phyloP scores from a whole-genome alignment of 495 filamentous ascomycete species.

The Penicillium herquei region DNA sequence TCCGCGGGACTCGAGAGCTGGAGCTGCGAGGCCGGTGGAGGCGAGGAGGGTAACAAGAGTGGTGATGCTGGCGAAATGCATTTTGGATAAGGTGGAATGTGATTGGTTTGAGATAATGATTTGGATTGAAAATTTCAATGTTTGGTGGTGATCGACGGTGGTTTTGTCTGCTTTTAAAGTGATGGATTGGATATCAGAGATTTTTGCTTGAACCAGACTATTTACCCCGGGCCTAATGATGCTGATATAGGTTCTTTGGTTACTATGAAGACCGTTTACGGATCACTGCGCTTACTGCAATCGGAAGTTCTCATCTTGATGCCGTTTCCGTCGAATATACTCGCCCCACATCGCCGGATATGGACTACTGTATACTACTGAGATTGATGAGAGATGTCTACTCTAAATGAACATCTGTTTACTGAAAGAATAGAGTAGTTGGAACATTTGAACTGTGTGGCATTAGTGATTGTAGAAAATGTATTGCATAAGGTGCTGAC shows the following conservation, averaged over 20 bases:
- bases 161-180: too few relatives aligned
- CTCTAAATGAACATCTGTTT: background rate
- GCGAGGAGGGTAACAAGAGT: constrained; percentile 18
- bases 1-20: background rate
- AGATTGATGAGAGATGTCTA: background rate
- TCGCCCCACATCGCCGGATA: background rate
- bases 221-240: too few relatives aligned
- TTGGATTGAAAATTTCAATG: background rate
- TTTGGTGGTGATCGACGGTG: background rate
- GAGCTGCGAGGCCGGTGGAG: constrained; percentile 10
- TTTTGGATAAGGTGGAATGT: constrained; percentile 1
- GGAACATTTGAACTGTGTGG: too few relatives aligned
- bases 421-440: background rate
- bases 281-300: background rate
- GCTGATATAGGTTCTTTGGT: background rate
- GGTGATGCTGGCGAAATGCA: constrained; percentile 18
- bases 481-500: too few relatives aligned
- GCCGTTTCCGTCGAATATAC: background rate
- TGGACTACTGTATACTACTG: background rate
- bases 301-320: background rate
- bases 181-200: background rate
- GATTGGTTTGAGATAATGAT: background rate
- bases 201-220: background rate
- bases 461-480: too few relatives aligned
- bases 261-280: background rate